These are phyloP conservation scores for Monilinia vaccinii-corymbosi DNA, from an alignment of 2,329 filamentous ascomycete species.

Conservation along the genomic window DNA sequence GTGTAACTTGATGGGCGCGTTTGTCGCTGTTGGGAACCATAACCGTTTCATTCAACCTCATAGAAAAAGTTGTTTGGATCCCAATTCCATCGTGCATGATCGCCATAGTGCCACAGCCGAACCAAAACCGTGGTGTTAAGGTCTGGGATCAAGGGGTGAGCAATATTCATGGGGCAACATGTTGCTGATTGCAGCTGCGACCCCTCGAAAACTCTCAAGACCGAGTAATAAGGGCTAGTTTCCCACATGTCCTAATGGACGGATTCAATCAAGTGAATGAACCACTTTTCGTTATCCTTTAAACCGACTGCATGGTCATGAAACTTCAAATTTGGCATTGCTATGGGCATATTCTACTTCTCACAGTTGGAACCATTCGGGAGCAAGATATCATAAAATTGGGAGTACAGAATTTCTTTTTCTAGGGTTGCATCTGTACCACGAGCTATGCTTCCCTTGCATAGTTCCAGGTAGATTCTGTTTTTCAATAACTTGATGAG, in stretches of 20 bases:
- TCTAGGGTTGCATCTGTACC: not conserved
- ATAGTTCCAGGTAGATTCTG: not conserved
- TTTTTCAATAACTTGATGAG: not conserved
- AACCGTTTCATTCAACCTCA: not conserved
- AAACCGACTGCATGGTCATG: not conserved
- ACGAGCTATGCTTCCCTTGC: constrained; percentile 1
- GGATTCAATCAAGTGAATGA: not conserved
- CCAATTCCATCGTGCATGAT: not conserved
- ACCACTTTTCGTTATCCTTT: not conserved
- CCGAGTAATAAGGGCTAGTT: not conserved
- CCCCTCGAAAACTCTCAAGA: not conserved
- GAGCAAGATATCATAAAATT: not conserved
- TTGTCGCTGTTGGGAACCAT: not conserved
- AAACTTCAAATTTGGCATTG: not conserved
- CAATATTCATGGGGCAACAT: not conserved
- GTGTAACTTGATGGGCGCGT: not conserved
- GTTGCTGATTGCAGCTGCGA: not conserved
- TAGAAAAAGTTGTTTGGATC: not conserved
- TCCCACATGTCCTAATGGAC: not conserved
- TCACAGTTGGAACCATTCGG: not conserved
- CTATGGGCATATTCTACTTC: not conserved
- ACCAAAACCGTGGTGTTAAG: not conserved
- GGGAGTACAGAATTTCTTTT: not conserved
- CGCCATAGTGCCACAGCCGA: not conserved
- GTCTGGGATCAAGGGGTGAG: constrained; percentile 1